These are phyloP conservation scores for Yamagishiella unicocca DNA, from an alignment of 139 green algal species.

Conservation along the genomic window DNA sequence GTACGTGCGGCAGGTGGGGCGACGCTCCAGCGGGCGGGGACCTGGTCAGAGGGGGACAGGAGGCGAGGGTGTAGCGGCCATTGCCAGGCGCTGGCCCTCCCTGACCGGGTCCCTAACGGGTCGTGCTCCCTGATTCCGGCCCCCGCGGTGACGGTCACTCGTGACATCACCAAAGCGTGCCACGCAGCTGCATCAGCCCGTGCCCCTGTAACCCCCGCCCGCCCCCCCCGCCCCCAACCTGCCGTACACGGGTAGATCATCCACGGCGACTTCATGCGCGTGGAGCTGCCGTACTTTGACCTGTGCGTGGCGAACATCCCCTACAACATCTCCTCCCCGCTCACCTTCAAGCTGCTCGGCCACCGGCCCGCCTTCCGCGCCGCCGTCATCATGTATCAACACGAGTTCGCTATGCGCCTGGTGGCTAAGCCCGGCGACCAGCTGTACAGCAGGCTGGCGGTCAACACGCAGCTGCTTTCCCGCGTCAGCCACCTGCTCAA, in stretches of 20 bases:
- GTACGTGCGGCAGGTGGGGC: neutral
- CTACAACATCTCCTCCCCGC: conserved; percentile 99
- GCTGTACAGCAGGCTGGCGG: conserved; percentile 92
- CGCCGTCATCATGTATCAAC: conserved; percentile 99
- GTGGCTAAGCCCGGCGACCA: conserved; percentile 90
- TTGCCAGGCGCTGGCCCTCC: no score
- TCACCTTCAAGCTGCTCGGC: conserved; percentile 98
- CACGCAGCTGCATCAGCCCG: neutral
- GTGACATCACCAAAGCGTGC: neutral
- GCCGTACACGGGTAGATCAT: no score
- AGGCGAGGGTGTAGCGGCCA: neutral
- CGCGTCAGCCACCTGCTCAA: conserved; percentile 71
- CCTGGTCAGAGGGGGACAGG: neutral
- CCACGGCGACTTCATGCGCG: conserved; percentile 93
- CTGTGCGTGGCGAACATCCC: conserved; percentile 99
- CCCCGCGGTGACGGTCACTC: no score
- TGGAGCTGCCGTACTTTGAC: conserved; percentile 99
- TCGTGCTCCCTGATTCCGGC: no score
- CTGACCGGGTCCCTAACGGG: no score
- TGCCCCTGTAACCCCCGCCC: neutral
- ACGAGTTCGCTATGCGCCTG: conserved; percentile 99
- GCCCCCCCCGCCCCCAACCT: conserved; percentile 48
- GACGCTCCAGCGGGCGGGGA: neutral
- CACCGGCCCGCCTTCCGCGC: conserved; percentile 81
- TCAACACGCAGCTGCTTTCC: conserved; percentile 98